Evolutionary conservation across 768 basidiomycete species (phyloP), one percentile per base, ranked within the genome.

Genomic region (Chalciporus pseudorubinellus): DNA sequence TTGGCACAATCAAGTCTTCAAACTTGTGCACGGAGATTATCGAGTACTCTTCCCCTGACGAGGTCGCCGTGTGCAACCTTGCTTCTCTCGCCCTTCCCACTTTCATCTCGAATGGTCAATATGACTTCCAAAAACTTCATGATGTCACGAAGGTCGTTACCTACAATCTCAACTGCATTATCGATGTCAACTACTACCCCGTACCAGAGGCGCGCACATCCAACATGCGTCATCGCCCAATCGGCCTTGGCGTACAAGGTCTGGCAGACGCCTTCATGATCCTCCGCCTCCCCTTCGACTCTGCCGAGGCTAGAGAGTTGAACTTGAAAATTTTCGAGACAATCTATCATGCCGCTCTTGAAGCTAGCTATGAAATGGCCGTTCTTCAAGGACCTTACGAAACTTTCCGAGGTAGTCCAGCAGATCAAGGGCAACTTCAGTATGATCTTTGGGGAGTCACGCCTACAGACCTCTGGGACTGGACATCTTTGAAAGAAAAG

Each of bases 21-120:
- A 99, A 99, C 69, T 77, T 99, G 42, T 99, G 97, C 77, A 98
- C 95, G 5, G 97, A 98, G 70, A 98, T 99, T 68, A 89, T 99
- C 69, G 91, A 99, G 71, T 98, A 98, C 75, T 95, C 93, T 40
- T 81, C 95, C 11, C 93, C 97, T 1, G 97, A 98, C 48, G 97
- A 98, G 70, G 92, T 87, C 33, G 97, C 97, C 33, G 97, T 98
- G 28, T 99, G 97, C 80, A 99, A 98, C 71, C 83, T 99, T 46
- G 97, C 97, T 7, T 99, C 97, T 11, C 81, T 99, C 57, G 93
- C 97, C 3, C 83, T 98, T 2, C 95, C 97, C 5, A 84, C 91
- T 18, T 99, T 89, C 75, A 84, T 99, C 71, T 77, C 76, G 52
- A 80, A 86, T 54, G 88, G 86, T 42, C 72, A 75, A 48, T 99